A percentile compares a stretch with the other conserved stretches of the same genome.
Conservation (phyloP, 108 stramenopile species). For the Cyclotella baltica region DNA sequence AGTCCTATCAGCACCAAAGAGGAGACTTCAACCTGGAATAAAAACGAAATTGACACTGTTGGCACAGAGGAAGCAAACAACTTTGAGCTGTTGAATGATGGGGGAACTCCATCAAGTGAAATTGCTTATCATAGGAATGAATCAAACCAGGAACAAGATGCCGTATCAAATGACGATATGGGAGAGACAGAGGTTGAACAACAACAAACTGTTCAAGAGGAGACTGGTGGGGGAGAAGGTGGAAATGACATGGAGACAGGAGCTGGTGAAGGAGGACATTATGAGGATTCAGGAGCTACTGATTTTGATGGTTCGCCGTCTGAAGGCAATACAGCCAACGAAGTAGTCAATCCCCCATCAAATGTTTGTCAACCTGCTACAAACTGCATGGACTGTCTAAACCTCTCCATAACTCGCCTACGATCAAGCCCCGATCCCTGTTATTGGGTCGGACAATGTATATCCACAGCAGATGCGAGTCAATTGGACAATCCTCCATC, state of each 20-base stretch:
- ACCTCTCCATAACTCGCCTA: constrained; percentile 14
- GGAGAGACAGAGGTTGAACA: neutral
- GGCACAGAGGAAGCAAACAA: neutral
- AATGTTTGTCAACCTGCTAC: constrained; percentile 1
- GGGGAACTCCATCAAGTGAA: neutral
- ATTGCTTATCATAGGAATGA: constrained; percentile 43
- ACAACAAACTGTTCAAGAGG: constrained; percentile 1
- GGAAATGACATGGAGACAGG: neutral
- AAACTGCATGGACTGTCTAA: constrained; percentile 13
- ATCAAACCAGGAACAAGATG: constrained; percentile 20
- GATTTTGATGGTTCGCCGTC: neutral
- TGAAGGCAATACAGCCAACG: neutral
- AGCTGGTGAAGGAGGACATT: too few relatives aligned
- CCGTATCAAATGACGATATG: neutral
- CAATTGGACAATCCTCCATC: neutral
- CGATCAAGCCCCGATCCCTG: constrained; percentile 9
- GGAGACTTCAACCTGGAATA: neutral
- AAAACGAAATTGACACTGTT: neutral
- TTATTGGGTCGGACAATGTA: constrained; percentile 18
- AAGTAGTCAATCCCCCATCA: neutral
- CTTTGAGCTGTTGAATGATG: neutral
- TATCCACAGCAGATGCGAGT: neutral
- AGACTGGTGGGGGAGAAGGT: neutral
- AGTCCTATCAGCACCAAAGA: neutral
- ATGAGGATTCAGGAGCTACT: neutral